Conservation (phyloP, 2,329 filamentous ascomycete species). For the Penicillium sp. region DNA sequence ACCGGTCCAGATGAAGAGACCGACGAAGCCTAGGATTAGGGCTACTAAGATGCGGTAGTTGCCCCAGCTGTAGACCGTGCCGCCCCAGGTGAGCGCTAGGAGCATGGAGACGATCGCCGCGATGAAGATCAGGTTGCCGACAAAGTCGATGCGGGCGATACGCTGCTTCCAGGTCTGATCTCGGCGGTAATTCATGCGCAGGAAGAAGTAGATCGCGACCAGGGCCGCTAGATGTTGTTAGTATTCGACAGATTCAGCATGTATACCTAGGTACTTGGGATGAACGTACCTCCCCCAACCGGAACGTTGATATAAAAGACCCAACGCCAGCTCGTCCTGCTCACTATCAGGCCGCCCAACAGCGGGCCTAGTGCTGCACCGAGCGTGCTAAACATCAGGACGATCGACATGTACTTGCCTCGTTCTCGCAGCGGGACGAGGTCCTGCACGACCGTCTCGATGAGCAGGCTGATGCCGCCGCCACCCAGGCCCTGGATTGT, state of each 20-base stretch:
- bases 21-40: constrained; percentile 24
- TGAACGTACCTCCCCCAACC: neutral
- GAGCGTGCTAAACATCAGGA: constrained; percentile 38
- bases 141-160: constrained; percentile 23
- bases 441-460: constrained; percentile 50
- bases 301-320: neutral
- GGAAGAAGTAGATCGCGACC: neutral
- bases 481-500: constrained; percentile 51
- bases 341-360: constrained; percentile 19
- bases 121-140: constrained; percentile 26
- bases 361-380: constrained; percentile 36
- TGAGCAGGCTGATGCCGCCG: constrained; percentile 41
- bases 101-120: constrained; percentile 25
- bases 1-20: constrained; percentile 21
- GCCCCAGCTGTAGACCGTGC: constrained; percentile 25
- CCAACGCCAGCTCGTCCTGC: constrained; percentile 25
- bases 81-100: constrained; percentile 27
- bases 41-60: constrained; percentile 25
- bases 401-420: constrained; percentile 39
- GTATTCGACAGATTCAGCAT: neutral
- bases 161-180: constrained; percentile 13
- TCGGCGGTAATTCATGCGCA: neutral
- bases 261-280: neutral
- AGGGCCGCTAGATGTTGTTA: neutral
- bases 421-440: constrained; percentile 48